phyloP scores from a whole-genome alignment of 495 filamentous ascomycete species.

The Neurospora sp. region DNA sequence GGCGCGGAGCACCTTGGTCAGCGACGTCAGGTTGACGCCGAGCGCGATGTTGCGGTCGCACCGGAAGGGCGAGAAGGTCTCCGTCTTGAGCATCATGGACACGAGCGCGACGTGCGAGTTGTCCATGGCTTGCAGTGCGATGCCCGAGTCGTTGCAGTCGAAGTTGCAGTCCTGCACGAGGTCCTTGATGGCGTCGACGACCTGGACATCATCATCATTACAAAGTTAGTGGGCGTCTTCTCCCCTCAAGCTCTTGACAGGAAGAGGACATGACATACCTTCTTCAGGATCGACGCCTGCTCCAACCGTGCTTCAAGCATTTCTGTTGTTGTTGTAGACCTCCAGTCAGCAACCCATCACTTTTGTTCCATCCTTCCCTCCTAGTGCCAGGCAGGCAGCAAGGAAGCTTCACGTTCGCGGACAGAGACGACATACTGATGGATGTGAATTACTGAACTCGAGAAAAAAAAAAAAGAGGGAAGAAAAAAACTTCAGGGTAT shows the following conservation, averaged over 20 bases:
- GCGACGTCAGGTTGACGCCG: constrained; percentile 89
- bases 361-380: neutral
- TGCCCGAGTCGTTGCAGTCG: constrained; percentile 99
- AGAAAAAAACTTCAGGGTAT: neutral
- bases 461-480: neutral
- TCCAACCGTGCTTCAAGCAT: constrained; percentile 96
- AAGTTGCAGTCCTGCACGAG: constrained; percentile 99
- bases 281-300: constrained; percentile 90
- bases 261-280: constrained; percentile 44
- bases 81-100: constrained; percentile 94
- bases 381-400: neutral
- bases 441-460: neutral
- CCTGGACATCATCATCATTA: constrained; percentile 37
- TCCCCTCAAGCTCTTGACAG: neutral
- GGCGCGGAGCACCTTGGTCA: constrained; percentile 93
- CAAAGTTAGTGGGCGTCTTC: neutral
- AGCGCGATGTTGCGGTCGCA: constrained; percentile 99
- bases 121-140: constrained; percentile 99
- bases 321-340: constrained; percentile 11
- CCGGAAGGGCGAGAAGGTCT: constrained; percentile 91
- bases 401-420: neutral
- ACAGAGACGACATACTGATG: neutral
- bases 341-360: neutral
- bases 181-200: constrained; percentile 98
- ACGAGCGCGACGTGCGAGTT: constrained; percentile 99